Conservation (phyloP, 2,329 filamentous ascomycete genomes). For the Fusarium ambrosium region DNA sequence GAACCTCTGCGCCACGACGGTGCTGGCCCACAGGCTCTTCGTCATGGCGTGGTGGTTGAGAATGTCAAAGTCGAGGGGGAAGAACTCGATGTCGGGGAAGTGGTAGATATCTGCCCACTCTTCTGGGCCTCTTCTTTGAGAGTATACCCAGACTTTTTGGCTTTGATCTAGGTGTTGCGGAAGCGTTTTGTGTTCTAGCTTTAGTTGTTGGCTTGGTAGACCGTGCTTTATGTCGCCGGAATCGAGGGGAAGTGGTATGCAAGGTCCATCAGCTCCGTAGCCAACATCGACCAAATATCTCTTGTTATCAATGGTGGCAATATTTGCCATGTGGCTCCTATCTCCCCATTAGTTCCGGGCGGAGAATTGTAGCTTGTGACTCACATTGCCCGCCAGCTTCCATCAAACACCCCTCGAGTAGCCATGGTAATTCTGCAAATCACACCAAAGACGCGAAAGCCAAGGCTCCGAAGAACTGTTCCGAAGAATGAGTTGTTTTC, state of each 20-base stretch:
- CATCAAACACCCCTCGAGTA: slow-evolving; percentile 1
- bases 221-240: background rate
- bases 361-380: background rate
- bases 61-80: background rate
- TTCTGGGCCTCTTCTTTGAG: background rate
- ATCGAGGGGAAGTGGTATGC: background rate
- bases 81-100: background rate
- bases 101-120: background rate
- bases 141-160: background rate
- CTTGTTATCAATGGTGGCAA: background rate
- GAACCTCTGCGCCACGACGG: background rate
- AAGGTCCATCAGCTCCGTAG: background rate
- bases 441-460: background rate
- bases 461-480: background rate
- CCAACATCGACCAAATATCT: background rate
- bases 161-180: background rate
- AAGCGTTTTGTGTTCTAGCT: background rate
- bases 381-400: slow-evolving; percentile 3
- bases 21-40: background rate
- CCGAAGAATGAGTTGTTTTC: slow-evolving; percentile 2
- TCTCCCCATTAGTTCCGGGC: background rate
- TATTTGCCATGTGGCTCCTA: background rate
- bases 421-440: slow-evolving; percentile 7
- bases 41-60: slow-evolving; percentile 1
- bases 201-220: background rate